phyloP scores from a whole-genome alignment of 2,329 filamentous ascomycete genomes.

The Phialophora expanda region DNA sequence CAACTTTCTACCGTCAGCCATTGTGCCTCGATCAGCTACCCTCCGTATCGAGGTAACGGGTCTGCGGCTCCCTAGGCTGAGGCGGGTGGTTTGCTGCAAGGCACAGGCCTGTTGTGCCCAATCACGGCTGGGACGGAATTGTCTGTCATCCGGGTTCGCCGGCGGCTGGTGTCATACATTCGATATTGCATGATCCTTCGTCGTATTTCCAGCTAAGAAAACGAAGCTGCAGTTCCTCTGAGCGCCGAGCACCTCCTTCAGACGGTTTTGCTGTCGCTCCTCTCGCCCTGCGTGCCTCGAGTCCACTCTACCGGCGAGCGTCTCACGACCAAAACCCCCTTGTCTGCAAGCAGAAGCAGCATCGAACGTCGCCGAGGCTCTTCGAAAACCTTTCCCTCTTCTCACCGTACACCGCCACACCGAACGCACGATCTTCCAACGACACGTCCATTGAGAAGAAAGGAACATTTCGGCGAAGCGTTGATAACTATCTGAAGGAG shows the following conservation, averaged over 20 bases:
- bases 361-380: slow-evolving; percentile 2
- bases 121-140: slow-evolving; percentile 1
- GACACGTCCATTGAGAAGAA: slow-evolving; percentile 9
- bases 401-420: slow-evolving; percentile 32
- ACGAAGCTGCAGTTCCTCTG: slow-evolving; percentile 8
- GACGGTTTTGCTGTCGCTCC: slow-evolving; percentile 13
- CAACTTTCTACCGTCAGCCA: slow-evolving; percentile 14
- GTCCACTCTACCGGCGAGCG: slow-evolving; percentile 4
- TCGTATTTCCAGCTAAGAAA: slow-evolving; percentile 13
- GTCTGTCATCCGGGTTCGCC: background rate
- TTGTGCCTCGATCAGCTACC: slow-evolving; percentile 10
- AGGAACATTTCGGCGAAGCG: background rate
- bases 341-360: background rate
- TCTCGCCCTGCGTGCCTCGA: slow-evolving; percentile 6
- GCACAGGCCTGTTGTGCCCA: slow-evolving; percentile 28
- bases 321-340: slow-evolving; percentile 5
- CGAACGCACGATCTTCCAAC: slow-evolving; percentile 14
- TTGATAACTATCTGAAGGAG: slow-evolving; percentile 7
- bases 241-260: slow-evolving; percentile 3
- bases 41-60: slow-evolving; percentile 20
- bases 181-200: slow-evolving; percentile 15
- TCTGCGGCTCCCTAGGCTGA: slow-evolving; percentile 20
- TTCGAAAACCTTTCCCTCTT: slow-evolving; percentile 15
- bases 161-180: slow-evolving; percentile 26
- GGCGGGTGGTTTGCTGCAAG: slow-evolving; percentile 35